Percentiles rank a stretch among this genome's conserved stretches.
These are phyloP conservation scores for Chernovozyma sophiae-reginae DNA, from an alignment of 1,139 yeast genomes.

Conservation along the genomic window DNA sequence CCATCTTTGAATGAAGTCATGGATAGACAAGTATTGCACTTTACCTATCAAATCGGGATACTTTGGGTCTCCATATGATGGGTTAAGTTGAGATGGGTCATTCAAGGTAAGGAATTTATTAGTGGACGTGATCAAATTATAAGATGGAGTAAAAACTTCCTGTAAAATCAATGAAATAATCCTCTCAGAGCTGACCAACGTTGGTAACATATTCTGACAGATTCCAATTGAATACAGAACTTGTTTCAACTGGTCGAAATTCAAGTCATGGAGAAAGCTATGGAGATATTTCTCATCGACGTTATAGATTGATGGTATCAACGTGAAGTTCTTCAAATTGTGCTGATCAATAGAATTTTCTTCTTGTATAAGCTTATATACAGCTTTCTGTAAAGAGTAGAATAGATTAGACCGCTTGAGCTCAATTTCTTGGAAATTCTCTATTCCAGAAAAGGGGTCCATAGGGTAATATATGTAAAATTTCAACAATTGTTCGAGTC, in stretches of 20 bases:
- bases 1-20: neutral
- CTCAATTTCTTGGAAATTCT: neutral
- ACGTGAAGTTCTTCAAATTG: neutral
- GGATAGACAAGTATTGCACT: neutral
- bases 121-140: neutral
- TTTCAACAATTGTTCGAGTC: conserved; percentile 10
- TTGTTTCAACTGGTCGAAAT: neutral
- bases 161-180: neutral
- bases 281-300: neutral
- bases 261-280: neutral
- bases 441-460: conserved; percentile 36
- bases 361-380: conserved; percentile 2
- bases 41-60: neutral
- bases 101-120: neutral
- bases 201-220: neutral
- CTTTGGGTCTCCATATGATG: neutral
- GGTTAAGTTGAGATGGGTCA: neutral
- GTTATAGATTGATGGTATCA: conserved; percentile 8
- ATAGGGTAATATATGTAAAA: conserved; percentile 34
- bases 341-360: neutral
- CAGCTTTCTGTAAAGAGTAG: conserved; percentile 6
- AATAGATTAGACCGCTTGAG: conserved; percentile 1
- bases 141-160: neutral
- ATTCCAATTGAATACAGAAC: neutral
- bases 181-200: neutral